A percentile compares a stretch with the other conserved stretches of the same genome.
These are phyloP conservation scores for Exophiala dermatitidis DNA, from an alignment of 2,329 filamentous ascomycete genomes.

Conservation along the genomic window DNA sequence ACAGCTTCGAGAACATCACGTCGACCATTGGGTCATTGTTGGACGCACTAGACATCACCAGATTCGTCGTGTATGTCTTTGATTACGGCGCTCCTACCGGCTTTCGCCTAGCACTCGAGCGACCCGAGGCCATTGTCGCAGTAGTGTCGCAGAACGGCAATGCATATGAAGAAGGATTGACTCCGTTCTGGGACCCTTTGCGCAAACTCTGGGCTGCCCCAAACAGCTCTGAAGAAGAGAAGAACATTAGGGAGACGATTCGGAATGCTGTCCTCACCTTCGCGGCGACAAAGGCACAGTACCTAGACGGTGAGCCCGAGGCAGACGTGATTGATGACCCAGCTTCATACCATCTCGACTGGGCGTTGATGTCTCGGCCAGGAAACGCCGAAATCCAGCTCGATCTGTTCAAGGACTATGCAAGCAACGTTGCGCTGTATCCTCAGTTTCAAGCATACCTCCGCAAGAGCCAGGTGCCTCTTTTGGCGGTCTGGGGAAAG, in stretches of 20 bases:
- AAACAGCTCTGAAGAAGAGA: constrained; percentile 24
- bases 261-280: constrained; percentile 33
- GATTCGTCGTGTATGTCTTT: constrained; percentile 54
- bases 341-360: constrained; percentile 44
- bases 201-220: constrained; percentile 42
- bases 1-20: constrained; percentile 50
- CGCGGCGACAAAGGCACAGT: constrained; percentile 34
- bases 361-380: constrained; percentile 44
- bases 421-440: constrained; percentile 49
- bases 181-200: constrained; percentile 47
- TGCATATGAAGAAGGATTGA: constrained; percentile 52
- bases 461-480: constrained; percentile 43
- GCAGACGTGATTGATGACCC: constrained; percentile 25
- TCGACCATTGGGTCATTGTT: constrained; percentile 45
- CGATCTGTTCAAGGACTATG: constrained; percentile 52
- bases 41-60: constrained; percentile 40
- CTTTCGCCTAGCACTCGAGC: constrained; percentile 47
- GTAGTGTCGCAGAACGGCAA: constrained; percentile 57
- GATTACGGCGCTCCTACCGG: constrained; percentile 56
- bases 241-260: constrained; percentile 35
- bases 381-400: constrained; percentile 50
- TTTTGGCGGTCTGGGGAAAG: constrained; percentile 54
- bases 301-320: constrained; percentile 27
- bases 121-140: constrained; percentile 44
- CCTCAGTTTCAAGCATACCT: constrained; percentile 52